Percentiles rank a stretch among this genome's conserved stretches.
Conservation (phyloP, 805 yeast species). For the Vanderwaltozyma tropicalis region DNA sequence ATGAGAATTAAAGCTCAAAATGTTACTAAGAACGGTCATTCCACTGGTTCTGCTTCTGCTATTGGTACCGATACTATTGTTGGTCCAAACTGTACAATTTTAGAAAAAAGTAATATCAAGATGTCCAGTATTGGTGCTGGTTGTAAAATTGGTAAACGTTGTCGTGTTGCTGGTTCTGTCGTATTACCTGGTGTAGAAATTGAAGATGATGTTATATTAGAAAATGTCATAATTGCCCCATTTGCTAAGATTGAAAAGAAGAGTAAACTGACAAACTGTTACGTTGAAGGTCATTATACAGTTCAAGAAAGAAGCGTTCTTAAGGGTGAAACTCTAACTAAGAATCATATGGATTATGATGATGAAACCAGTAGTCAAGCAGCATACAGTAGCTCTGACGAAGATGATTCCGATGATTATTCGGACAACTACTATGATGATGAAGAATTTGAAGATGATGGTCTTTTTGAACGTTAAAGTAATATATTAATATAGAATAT, state of each 20-base stretch:
- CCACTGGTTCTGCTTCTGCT: conserved; percentile 44
- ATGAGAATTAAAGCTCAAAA: conserved; percentile 53
- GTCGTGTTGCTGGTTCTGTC: conserved; percentile 81
- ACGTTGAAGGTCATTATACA: conserved; percentile 69
- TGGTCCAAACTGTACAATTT: conserved; percentile 56
- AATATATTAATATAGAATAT: neutral
- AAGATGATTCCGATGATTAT: conserved; percentile 24
- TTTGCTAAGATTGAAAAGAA: conserved; percentile 54
- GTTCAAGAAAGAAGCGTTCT: conserved; percentile 45
- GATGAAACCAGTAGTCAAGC: conserved; percentile 18
- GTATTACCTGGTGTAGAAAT: conserved; percentile 58
- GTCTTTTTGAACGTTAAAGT: conserved; percentile 42
- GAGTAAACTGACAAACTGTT: conserved; percentile 64
- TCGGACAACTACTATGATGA: conserved; percentile 36
- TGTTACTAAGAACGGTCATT: conserved; percentile 20
- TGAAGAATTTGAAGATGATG: conserved; percentile 45
- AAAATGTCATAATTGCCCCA: conserved; percentile 79
- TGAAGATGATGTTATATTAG: conserved; percentile 66
- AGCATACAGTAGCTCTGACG: conserved; percentile 29
- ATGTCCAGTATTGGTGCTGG: conserved; percentile 68
- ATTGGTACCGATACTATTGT: conserved; percentile 82
- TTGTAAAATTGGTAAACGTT: conserved; percentile 73
- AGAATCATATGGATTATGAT: conserved; percentile 20
- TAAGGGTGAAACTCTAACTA: conserved; percentile 51
- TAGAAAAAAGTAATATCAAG: conserved; percentile 79